Conservation (phyloP, 2,329 filamentous ascomycete genomes). For the Shiraia bambusicola region DNA sequence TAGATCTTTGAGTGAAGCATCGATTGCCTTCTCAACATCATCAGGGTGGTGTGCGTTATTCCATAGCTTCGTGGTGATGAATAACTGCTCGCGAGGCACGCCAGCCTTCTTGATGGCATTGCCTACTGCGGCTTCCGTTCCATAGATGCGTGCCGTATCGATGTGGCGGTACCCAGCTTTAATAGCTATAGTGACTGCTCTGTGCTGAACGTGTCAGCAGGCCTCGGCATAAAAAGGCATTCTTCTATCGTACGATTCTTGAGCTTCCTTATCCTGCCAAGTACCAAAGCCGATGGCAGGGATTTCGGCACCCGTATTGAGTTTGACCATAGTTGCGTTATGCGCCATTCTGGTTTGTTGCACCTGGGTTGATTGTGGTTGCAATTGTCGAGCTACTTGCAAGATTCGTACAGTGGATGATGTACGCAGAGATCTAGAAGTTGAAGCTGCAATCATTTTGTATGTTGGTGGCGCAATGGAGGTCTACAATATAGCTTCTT, state of each 20-base stretch:
- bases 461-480: background rate
- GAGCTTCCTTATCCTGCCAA: slow-evolving; percentile 35
- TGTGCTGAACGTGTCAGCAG: slow-evolving; percentile 4
- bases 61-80: slow-evolving; percentile 77
- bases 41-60: slow-evolving; percentile 76
- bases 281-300: slow-evolving; percentile 65
- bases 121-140: slow-evolving; percentile 27
- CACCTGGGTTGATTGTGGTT: slow-evolving; percentile 3
- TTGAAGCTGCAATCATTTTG: slow-evolving; percentile 19
- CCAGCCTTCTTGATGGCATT: slow-evolving; percentile 35
- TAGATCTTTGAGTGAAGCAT: slow-evolving; percentile 72
- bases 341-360: slow-evolving; percentile 32
- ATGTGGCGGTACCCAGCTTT: slow-evolving; percentile 36
- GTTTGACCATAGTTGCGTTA: slow-evolving; percentile 50
- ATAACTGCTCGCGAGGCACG: slow-evolving; percentile 43
- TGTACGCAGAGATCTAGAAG: slow-evolving; percentile 16
- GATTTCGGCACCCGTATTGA: slow-evolving; percentile 72
- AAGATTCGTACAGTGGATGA: slow-evolving; percentile 13
- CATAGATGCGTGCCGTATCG: slow-evolving; percentile 32
- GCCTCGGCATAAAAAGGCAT: background rate
- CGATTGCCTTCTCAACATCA: slow-evolving; percentile 71
- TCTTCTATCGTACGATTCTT: slow-evolving; percentile 22
- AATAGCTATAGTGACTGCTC: slow-evolving; percentile 43
- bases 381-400: slow-evolving; percentile 19
- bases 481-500: background rate